These are phyloP conservation scores for Trichophyton equinum DNA, from an alignment of 2,329 filamentous ascomycete species.

Conservation along the genomic window DNA sequence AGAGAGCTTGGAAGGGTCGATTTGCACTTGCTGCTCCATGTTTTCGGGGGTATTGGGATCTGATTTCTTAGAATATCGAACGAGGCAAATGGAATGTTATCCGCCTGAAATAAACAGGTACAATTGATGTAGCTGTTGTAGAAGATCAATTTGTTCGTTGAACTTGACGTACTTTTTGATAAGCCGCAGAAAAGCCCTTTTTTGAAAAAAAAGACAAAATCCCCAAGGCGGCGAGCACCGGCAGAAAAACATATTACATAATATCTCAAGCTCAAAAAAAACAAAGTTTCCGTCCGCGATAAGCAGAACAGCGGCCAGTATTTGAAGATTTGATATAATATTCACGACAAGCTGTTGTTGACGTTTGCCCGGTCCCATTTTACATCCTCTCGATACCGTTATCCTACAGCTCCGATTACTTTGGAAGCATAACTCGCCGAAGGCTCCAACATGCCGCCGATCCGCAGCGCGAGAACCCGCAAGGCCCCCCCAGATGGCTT, in stretches of 20 bases:
- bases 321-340: background rate
- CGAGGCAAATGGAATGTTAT: background rate
- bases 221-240: background rate
- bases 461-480: constrained; percentile 47
- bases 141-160: background rate
- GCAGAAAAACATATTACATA: background rate
- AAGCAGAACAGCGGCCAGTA: background rate
- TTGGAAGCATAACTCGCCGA: background rate
- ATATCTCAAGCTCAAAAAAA: background rate
- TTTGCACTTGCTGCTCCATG: constrained; percentile 27
- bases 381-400: too few relatives aligned
- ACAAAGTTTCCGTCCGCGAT: background rate
- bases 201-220: background rate
- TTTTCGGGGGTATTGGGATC: constrained; percentile 1
- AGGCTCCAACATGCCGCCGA: constrained; percentile 42
- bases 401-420: too few relatives aligned
- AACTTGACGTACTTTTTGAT: background rate
- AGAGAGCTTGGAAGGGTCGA: constrained; percentile 63
- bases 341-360: background rate
- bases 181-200: background rate
- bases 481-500: constrained; percentile 55
- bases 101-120: too few relatives aligned
- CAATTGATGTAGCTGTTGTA: background rate
- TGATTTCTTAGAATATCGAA: background rate
- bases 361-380: too few relatives aligned